Base-by-base conservation (phyloP, 139 green algal species). In the Tetraselmis striata region DNA sequence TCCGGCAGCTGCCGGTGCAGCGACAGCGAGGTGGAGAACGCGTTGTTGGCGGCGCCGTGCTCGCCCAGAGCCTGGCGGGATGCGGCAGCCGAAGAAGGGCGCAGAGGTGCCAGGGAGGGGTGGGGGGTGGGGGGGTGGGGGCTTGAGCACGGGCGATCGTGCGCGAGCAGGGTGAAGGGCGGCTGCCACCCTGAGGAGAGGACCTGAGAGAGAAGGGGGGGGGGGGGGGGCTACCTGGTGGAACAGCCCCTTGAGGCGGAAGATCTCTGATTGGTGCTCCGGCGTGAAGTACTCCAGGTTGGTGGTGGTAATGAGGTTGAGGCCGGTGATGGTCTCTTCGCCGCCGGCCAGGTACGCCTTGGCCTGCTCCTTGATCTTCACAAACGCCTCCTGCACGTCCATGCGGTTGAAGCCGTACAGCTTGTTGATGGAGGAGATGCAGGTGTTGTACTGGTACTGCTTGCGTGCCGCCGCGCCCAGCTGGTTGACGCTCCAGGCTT, bases 361-460 rank as follows among this genome's bases (percentile, higher is more conserved):
- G 22, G 79, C 87, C 87, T 98, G 94, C 86, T 98, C 95, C 30
- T 89, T 85, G 82, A 98, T 98, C 89, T 99, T 99, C 23, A 96
- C 88, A 88, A 98, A 99, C 22, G 97, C 97, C 83, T 99, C 96
- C 87, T 98, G 93, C 76, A 99, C 95, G 83, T 99, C 97, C 95
- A 99, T 99, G 30, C 94, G 93, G 79, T 92, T 94, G 86, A 95
- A 99, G 80, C 95, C 95, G 83, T 99, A 99, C 87, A 98, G 87
- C 30, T 88, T 95, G 86, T 96, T 97, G 79, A 98, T 93, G 76
- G 98, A 89, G 31, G 86, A 31, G 59, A 92, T 82, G 82, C 92
- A 86, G 22, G 87, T 45, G 25, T 84, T 76, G 27, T 32, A 31
- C 26, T 89, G 32, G 30, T 79, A 75, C 24, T 97, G 96, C 83